Evolutionary conservation across 1,284 basidiomycete species (phyloP), one percentile per base, ranked within the genome.

Genomic region (Inonotus obliquus): DNA sequence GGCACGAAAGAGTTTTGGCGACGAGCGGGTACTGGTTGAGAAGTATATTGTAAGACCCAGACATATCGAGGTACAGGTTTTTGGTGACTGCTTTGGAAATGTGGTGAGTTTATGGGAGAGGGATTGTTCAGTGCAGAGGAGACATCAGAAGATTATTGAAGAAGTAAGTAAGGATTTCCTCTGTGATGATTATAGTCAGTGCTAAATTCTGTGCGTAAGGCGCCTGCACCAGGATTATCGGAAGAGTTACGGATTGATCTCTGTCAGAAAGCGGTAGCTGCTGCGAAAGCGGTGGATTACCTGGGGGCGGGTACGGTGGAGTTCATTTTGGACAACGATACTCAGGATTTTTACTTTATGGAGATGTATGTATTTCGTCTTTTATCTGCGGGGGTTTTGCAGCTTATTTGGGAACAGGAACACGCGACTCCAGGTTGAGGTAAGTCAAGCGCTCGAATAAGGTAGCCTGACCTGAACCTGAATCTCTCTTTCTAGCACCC

Each of bases 91-190:
- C 17, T 74, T 79, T 35, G 92, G 93, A 19, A 83, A 83, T 60
- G 90, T 86, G 5, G 89, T 96, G 23, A 93, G 92, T 71, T 79
- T 97, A 32, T 96, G 92, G 87, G 94, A 96, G 74, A 81, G 95
- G 53, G 95, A 98, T 71, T 98, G 95, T 71, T 95, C 92, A 0
- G 94, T 97, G 11, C 96, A 98, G 75, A 78, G 96, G 67, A 79
- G 95, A 63, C 95, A 96, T 70, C 94, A 97, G 77, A 97, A 96
- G 81, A 94, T 96, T 64, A 94, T 96, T 63, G 92, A 96, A 72
- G 92, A 96, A 79, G 86, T 85, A 57, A 13, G 38, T 61, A 25
- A 2, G 5, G 17, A n/a, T 21, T 2, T 44, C 17, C 41, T 19
- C 7, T 7, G n/a, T 44, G 32, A n/a, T 14, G 41, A 17, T 44